Evolutionary conservation across 1,284 basidiomycete species (phyloP).

Genomic region (Waitea zeae): DNA sequence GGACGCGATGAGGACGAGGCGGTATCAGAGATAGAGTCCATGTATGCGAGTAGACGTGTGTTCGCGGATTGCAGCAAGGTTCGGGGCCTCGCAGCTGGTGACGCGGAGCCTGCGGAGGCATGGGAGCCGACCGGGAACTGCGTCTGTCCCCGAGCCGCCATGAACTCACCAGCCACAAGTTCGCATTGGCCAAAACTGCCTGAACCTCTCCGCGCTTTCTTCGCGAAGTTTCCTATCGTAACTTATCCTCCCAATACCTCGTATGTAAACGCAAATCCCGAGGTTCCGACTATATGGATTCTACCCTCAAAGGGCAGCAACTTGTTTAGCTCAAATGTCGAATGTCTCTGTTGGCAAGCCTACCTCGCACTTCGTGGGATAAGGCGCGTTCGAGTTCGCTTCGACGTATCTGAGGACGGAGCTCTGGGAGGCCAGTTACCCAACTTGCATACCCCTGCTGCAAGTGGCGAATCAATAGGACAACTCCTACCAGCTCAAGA

Average conservation of each 20-base stretch:
- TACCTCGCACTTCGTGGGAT: background rate
- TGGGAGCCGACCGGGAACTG: background rate
- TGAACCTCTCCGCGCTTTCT: conserved; percentile 25
- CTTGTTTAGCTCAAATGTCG: background rate
- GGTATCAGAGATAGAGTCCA: conserved; percentile 9
- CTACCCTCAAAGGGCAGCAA: background rate
- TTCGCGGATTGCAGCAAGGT: conserved; percentile 4
- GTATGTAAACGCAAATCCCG: background rate
- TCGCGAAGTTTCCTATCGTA: conserved; percentile 38
- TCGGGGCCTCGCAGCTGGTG: background rate
- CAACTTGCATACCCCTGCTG: background rate
- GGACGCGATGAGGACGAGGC: conserved; percentile 9
- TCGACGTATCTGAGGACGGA: background rate
- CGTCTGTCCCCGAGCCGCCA: background rate
- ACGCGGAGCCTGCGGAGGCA: too few relatives aligned
- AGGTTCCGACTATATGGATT: background rate
- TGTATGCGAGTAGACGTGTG: background rate
- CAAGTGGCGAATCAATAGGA: too few relatives aligned
- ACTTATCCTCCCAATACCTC: conserved; percentile 19
- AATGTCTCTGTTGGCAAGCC: background rate
- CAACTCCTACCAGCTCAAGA: background rate
- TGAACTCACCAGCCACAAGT: conserved; percentile 5
- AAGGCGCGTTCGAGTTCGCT: background rate
- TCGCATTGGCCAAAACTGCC: conserved; percentile 11
- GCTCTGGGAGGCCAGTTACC: background rate